These are phyloP conservation scores for Ceratocystis destructans DNA, from an alignment of 2,329 filamentous ascomycete species.

Conservation along the genomic window DNA sequence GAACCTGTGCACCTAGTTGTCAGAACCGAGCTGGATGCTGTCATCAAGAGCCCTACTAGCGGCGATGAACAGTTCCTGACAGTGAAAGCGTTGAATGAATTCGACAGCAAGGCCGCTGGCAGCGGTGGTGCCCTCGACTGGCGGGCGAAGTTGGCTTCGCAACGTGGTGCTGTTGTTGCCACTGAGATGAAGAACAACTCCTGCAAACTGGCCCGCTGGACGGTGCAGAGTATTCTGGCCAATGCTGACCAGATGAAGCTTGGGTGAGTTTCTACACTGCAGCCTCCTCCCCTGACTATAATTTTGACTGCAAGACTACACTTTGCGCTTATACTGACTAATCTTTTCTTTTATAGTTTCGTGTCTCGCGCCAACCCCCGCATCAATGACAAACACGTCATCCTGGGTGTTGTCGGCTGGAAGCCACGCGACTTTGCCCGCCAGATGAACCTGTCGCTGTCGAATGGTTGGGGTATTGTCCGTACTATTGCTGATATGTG, in stretches of 20 bases:
- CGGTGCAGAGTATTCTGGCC: slow-evolving; percentile 88
- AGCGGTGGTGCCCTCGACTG: slow-evolving; percentile 92
- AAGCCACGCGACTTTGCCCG: slow-evolving; percentile 93
- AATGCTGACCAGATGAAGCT: slow-evolving; percentile 99
- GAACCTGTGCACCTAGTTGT: slow-evolving; percentile 88
- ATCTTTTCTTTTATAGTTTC: slow-evolving; percentile 48
- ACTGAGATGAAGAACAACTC: slow-evolving; percentile 99
- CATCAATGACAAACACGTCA: slow-evolving; percentile 82
- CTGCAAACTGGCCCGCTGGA: slow-evolving; percentile 97
- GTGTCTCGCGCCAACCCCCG: slow-evolving; percentile 90
- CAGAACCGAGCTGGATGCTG: slow-evolving; percentile 86
- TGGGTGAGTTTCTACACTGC: slow-evolving; percentile 45
- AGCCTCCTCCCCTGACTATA: no score
- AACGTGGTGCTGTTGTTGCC: slow-evolving; percentile 91
- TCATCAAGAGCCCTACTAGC: slow-evolving; percentile 85
- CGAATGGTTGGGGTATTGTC: slow-evolving; percentile 98
- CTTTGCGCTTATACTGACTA: not conserved
- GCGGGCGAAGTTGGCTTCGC: slow-evolving; percentile 84
- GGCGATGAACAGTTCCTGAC: slow-evolving; percentile 85
- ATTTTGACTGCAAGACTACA: not conserved
- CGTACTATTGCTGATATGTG: slow-evolving; percentile 96
- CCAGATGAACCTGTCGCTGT: slow-evolving; percentile 95
- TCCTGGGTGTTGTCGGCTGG: slow-evolving; percentile 91
- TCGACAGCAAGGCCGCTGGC: slow-evolving; percentile 94
- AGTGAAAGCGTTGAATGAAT: slow-evolving; percentile 96